Conservation (phyloP, 2,329 filamentous ascomycete species). For the Fusarium chaquense region DNA sequence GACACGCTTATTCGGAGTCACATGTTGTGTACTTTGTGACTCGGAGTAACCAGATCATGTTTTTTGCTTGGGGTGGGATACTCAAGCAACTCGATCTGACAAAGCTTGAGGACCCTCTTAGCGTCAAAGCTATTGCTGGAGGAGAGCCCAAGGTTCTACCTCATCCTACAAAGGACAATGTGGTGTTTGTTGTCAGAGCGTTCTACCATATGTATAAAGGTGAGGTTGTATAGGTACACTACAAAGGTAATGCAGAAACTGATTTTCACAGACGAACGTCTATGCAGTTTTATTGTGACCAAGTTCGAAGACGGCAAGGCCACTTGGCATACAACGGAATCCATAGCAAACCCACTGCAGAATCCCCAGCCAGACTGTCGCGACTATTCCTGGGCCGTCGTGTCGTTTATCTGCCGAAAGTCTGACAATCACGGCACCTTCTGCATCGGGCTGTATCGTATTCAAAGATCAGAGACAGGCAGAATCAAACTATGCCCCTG, state of each 20-base stretch:
- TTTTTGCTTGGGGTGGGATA: constrained; percentile 41
- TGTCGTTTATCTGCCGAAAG: constrained; percentile 20
- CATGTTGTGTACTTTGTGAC: constrained; percentile 42
- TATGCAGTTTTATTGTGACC: constrained; percentile 19
- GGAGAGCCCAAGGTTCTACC: constrained; percentile 39
- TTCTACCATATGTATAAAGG: neutral
- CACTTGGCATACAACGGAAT: constrained; percentile 13
- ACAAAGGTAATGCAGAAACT: neutral
- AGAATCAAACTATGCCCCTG: constrained; percentile 7
- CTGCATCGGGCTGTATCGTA: constrained; percentile 26
- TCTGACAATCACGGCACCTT: constrained; percentile 35
- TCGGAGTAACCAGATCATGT: constrained; percentile 34
- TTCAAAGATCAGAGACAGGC: neutral
- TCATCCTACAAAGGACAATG: constrained; percentile 37
- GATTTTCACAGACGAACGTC: constrained; percentile 1
- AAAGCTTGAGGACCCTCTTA: constrained; percentile 1
- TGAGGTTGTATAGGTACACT: neutral
- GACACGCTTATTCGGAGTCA: constrained; percentile 33
- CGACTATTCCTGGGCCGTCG: neutral
- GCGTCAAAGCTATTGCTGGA: constrained; percentile 6
- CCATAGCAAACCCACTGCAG: constrained; percentile 29
- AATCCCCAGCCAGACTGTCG: neutral
- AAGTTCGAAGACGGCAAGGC: constrained; percentile 24
- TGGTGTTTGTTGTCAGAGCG: constrained; percentile 34
- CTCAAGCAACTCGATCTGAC: constrained; percentile 32